Evolutionary conservation across 805 yeast genomes (phyloP).

Genomic region (Barnettozyma vustinii): DNA sequence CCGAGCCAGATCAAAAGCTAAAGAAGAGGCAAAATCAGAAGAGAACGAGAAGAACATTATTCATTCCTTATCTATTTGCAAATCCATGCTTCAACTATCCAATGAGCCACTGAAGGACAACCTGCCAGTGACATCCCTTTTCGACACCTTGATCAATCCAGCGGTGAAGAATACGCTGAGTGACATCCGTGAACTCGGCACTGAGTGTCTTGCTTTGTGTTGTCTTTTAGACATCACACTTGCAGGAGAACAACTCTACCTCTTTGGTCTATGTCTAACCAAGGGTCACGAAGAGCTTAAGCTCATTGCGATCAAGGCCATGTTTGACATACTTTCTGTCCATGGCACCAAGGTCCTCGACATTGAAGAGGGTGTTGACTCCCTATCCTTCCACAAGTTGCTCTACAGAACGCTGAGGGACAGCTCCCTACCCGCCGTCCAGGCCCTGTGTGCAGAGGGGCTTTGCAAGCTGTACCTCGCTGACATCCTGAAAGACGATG

Average conservation of each 20-base stretch:
- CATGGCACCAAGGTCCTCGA: slow-evolving; percentile 71
- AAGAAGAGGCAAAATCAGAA: neutral
- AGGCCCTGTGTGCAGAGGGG: slow-evolving; percentile 81
- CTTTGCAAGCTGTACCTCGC: slow-evolving; percentile 77
- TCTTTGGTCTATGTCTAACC: slow-evolving; percentile 66
- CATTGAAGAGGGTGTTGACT: slow-evolving; percentile 54
- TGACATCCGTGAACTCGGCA: slow-evolving; percentile 57
- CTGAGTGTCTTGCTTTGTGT: slow-evolving; percentile 73
- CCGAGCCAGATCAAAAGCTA: neutral
- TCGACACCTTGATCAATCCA: slow-evolving; percentile 74
- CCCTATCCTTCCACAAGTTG: slow-evolving; percentile 59
- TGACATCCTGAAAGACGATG: slow-evolving; percentile 66
- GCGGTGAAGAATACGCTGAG: slow-evolving; percentile 59
- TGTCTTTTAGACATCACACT: slow-evolving; percentile 62
- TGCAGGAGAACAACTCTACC: slow-evolving; percentile 58
- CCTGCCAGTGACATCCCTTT: slow-evolving; percentile 58
- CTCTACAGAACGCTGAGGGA: slow-evolving; percentile 62
- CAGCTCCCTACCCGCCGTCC: slow-evolving; percentile 56
- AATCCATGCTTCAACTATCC: slow-evolving; percentile 61
- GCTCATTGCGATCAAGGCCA: slow-evolving; percentile 57
- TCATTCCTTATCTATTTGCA: slow-evolving; percentile 64
- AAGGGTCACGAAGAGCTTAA: slow-evolving; percentile 61
- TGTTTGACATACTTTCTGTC: slow-evolving; percentile 72
- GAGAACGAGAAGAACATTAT: slow-evolving; percentile 39
- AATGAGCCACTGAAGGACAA: slow-evolving; percentile 62